These are phyloP conservation scores for Quillaja saponaria DNA, from an alignment of 306 rosid genomes.

Conservation along the genomic window DNA sequence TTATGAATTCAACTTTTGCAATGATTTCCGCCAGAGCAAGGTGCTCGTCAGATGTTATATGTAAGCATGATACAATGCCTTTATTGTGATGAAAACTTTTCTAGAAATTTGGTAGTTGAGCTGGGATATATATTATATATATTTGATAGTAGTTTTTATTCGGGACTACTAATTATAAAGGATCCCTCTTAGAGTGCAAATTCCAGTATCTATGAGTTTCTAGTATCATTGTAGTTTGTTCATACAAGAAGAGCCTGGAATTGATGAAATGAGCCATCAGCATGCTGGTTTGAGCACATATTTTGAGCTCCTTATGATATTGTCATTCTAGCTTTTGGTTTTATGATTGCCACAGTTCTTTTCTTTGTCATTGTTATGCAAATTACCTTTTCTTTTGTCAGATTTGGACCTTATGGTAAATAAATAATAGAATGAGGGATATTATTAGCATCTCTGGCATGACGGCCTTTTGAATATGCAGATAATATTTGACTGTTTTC, in stretches of 20 bases:
- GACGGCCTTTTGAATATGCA: neutral
- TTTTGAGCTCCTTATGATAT: neutral
- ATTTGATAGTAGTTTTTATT: constrained; percentile 5
- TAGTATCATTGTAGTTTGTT: constrained; percentile 1
- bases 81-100: constrained; percentile 3
- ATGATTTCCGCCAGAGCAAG: constrained; percentile 6
- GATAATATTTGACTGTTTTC: neutral
- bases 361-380: neutral
- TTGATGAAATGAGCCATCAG: neutral
- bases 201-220: constrained; percentile 14
- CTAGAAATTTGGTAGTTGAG: constrained; percentile 24
- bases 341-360: neutral
- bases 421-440: neutral
- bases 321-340: neutral
- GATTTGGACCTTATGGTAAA: constrained; percentile 7
- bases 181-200: neutral
- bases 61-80: neutral
- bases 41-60: constrained; percentile 11
- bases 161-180: constrained; percentile 3
- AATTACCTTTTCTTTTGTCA: neutral
- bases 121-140: neutral
- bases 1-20: neutral
- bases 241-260: constrained; percentile 6
- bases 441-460: neutral
- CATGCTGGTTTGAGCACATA: constrained; percentile 5